Base-by-base conservation (phyloP, 1,139 yeast genomes). In the Taphrina communis region DNA sequence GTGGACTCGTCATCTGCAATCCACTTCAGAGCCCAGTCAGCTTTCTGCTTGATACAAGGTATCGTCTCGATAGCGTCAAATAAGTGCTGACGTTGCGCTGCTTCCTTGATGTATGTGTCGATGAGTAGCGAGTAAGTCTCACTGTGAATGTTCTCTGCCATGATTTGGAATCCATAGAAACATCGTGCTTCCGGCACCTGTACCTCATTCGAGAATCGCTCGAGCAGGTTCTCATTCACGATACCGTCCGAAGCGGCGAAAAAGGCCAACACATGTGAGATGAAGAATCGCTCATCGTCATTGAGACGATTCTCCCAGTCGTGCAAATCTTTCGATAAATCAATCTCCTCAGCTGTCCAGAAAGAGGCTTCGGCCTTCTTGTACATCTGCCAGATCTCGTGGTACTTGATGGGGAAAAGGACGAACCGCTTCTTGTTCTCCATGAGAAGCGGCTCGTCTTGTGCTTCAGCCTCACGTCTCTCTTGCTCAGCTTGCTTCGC, bases 341-440 rank as follows among this genome's bases (percentile, higher is more conserved):
- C 99, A 75, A 95, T 92, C 82, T 94, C 99, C 83, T 94, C 99
- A 69, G 99, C 97, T 66, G 99, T 94, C 99, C 99, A 94, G 85
- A 94, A 94, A 12, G 97, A 91, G 35, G 99, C 98, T 83, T 94
- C 99, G 56, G 98, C 97, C 82, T 93, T 92, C 84, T 94, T 94
- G 82, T 94, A 94, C 85, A 96, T 94, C 80, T 93, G 97, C 98
- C 99, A 94, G 77, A 95, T 90, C 82, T 94, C 98, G 79, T 93
- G 95, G 82, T 92, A 95, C 81, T 90, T 90, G 81, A 94, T 92
- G 73, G 99, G 99, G 87, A 94, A 95, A 75, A 94, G 83, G 69
- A 94, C 99, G 77, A 92, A 94, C 78, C 99, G 88, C 78, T 87
- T 87, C 74, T 85, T 86, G 85, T 95, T 94, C 81, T 94, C 98